Conservation (phyloP, 495 filamentous ascomycete species). For the Clohesyomyces aquaticus region DNA sequence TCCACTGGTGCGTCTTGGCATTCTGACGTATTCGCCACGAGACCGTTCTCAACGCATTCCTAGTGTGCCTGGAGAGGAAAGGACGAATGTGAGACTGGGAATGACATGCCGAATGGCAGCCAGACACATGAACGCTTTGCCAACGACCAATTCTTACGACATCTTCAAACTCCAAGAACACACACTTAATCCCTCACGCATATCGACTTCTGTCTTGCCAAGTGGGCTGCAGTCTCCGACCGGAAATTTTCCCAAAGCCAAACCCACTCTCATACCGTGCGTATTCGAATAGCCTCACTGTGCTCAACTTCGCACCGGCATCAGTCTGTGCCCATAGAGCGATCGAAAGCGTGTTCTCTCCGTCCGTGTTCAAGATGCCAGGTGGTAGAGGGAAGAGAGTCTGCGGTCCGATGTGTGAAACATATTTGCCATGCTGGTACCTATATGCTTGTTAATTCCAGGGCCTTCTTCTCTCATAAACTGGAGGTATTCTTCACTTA, state of each 20-base stretch:
- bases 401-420: conserved; percentile 57
- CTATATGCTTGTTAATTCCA: conserved; percentile 8
- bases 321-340: conserved; percentile 48
- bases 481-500: conserved; percentile 15
- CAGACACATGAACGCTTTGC: no score
- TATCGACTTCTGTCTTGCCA: conserved; percentile 42
- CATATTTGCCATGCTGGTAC: conserved; percentile 55
- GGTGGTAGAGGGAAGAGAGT: conserved; percentile 55
- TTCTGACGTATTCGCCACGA: conserved; percentile 1
- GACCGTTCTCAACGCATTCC: not conserved
- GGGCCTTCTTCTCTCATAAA: not conserved
- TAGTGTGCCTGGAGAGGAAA: not conserved
- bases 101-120: no score
- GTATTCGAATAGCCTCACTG: conserved; percentile 26
- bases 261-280: conserved; percentile 35
- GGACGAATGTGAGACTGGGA: not conserved
- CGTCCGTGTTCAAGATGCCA: conserved; percentile 54
- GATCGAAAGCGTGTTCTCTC: conserved; percentile 53
- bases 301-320: conserved; percentile 30
- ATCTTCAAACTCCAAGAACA: not conserved
- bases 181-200: conserved; percentile 15
- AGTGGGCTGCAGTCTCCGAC: conserved; percentile 38
- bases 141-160: not conserved
- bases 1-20: not conserved
- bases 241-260: conserved; percentile 37